These are phyloP conservation scores for Gynochthodes officinalis DNA, from an alignment of 257 asterid species.

Conservation along the genomic window DNA sequence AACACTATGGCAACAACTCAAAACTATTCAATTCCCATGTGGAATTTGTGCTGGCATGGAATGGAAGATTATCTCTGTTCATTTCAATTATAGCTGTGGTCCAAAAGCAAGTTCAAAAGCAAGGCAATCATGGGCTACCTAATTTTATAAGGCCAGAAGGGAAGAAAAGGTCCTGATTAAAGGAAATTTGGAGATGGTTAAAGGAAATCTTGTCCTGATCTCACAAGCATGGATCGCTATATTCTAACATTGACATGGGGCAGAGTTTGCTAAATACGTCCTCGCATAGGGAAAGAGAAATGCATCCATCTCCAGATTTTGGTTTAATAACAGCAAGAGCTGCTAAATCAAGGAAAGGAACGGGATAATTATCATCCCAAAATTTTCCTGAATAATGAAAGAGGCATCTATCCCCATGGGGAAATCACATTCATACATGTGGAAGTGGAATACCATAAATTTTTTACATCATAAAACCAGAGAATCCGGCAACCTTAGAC, in stretches of 20 bases:
- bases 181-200: not conserved
- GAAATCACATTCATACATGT: not conserved
- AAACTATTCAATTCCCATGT: slow-evolving; percentile 14
- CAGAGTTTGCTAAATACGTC: not conserved
- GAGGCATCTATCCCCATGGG: slow-evolving; percentile 9
- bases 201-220: not conserved
- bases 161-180: no score
- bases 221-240: slow-evolving; percentile 18
- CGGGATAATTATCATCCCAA: not conserved
- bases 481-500: not conserved
- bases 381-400: not conserved
- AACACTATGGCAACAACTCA: slow-evolving; percentile 8
- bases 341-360: slow-evolving; percentile 3
- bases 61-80: slow-evolving; percentile 6
- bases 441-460: no score
- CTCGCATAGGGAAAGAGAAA: slow-evolving; percentile 14
- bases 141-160: not conserved
- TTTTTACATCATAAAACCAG: not conserved
- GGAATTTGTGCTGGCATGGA: slow-evolving; percentile 19
- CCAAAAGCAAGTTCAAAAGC: not conserved
- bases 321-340: slow-evolving; percentile 4
- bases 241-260: slow-evolving; percentile 9
- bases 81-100: slow-evolving; percentile 7
- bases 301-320: slow-evolving; percentile 5
- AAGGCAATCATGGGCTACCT: slow-evolving; percentile 12